A percentile compares a stretch with the other conserved stretches of the same genome.
Conservation (phyloP, 768 basidiomycete genomes). For the Lactifluus rugatus region DNA sequence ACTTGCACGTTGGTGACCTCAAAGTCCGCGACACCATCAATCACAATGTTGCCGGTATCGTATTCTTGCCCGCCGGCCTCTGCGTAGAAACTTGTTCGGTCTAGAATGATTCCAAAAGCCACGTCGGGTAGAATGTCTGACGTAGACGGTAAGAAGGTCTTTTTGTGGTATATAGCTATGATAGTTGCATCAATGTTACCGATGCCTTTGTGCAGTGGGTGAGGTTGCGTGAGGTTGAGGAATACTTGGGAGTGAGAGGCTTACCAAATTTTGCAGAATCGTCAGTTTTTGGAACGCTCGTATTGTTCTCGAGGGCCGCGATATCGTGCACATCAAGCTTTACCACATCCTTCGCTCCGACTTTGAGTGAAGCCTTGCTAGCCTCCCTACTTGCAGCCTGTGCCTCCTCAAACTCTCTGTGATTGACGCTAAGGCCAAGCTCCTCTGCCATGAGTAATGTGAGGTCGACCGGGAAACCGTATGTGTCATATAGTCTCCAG, state of each 20-base stretch:
- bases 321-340: slow-evolving; percentile 96
- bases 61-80: slow-evolving; percentile 97
- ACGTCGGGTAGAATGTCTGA: slow-evolving; percentile 50
- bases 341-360: slow-evolving; percentile 54
- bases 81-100: slow-evolving; percentile 93
- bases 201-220: slow-evolving; percentile 51
- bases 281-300: slow-evolving; percentile 77
- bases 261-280: slow-evolving; percentile 87
- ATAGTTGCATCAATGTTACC: slow-evolving; percentile 70
- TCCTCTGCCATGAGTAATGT: slow-evolving; percentile 98
- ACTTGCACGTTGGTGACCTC: slow-evolving; percentile 89
- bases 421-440: slow-evolving; percentile 71
- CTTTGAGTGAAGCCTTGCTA: slow-evolving; percentile 76
- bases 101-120: slow-evolving; percentile 78
- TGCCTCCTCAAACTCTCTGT: slow-evolving; percentile 82
- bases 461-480: slow-evolving; percentile 94
- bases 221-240: neutral
- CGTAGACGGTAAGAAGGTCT: slow-evolving; percentile 64
- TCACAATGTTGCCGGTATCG: slow-evolving; percentile 90
- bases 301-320: slow-evolving; percentile 71
- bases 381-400: slow-evolving; percentile 84
- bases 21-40: slow-evolving; percentile 88
- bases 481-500: slow-evolving; percentile 97
- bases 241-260: slow-evolving; percentile 22
- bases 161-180: slow-evolving; percentile 78